Evolutionary conservation across 345 rosid genomes (phyloP).

Genomic region (Eutrema japonicum): DNA sequence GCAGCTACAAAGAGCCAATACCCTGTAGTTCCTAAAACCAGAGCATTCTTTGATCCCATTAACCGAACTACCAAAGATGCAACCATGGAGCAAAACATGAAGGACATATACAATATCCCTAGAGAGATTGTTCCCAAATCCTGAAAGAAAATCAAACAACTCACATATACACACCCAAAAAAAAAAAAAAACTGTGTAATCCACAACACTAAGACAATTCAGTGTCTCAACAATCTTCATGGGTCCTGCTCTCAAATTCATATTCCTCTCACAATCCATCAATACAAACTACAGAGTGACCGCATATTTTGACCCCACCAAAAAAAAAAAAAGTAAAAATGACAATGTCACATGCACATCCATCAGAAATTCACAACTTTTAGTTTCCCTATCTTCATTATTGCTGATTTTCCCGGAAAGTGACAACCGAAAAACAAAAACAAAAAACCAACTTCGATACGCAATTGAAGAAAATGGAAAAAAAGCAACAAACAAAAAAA

Average conservation of each 20-base stretch:
- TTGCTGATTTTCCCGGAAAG: neutral
- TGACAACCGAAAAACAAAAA: neutral
- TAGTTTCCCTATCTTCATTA: neutral
- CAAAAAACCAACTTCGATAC: neutral
- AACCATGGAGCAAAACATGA: constrained; percentile 78
- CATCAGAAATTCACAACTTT: neutral
- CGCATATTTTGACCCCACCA: neutral
- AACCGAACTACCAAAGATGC: constrained; percentile 82
- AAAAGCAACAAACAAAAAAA: neutral
- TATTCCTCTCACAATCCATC: neutral
- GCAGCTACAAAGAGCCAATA: constrained; percentile 94
- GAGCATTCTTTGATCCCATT: constrained; percentile 81
- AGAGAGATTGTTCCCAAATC: constrained; percentile 84
- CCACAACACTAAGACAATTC: neutral
- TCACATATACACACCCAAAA: neutral
- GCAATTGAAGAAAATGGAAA: neutral
- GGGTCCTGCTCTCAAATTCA: neutral
- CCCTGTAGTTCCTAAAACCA: constrained; percentile 84
- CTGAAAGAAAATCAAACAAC: constrained; percentile 46
- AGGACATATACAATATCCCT: constrained; percentile 85
- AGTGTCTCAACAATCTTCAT: neutral
- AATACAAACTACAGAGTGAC: neutral
- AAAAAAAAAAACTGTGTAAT: neutral
- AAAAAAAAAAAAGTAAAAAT: too few species aligned
- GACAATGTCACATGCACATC: neutral